Percentiles rank a stretch among this genome's conserved stretches.
Evolutionary conservation across 345 rosid species (phyloP).

Genomic region (Aquilaria malaccensis): DNA sequence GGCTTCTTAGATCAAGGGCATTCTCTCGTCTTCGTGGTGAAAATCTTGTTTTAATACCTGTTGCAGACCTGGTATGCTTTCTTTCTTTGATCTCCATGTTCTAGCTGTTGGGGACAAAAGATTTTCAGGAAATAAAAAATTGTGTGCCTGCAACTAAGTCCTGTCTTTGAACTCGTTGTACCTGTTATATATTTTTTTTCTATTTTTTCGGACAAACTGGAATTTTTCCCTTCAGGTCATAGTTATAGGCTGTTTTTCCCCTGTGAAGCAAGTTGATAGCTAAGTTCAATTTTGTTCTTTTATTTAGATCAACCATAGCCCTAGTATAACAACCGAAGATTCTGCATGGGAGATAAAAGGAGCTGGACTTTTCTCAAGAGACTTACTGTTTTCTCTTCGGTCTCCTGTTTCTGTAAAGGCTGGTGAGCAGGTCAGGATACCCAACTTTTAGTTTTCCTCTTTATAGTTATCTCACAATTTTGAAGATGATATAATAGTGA

Average conservation of each 20-base stretch:
- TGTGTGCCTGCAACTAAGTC: too few relatives aligned
- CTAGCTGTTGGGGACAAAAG: not conserved
- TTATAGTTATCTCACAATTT: not conserved
- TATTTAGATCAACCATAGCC: constrained; percentile 77
- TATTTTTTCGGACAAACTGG: too few relatives aligned
- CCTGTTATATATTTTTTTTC: too few relatives aligned
- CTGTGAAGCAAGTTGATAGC: too few relatives aligned
- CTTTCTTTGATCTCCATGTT: constrained; percentile 1
- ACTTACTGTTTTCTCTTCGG: constrained; percentile 76
- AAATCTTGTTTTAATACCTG: constrained; percentile 79
- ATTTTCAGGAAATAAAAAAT: too few relatives aligned
- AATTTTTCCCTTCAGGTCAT: too few relatives aligned
- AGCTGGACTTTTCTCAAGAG: constrained; percentile 83
- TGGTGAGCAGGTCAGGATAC: constrained; percentile 69
- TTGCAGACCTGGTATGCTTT: constrained; percentile 74
- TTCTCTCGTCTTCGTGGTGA: constrained; percentile 87
- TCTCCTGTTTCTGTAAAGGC: constrained; percentile 74
- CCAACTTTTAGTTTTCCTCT: constrained; percentile 13
- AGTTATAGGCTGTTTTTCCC: too few relatives aligned
- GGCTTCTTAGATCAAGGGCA: constrained; percentile 82
- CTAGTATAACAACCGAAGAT: constrained; percentile 66
- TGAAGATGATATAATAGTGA: not conserved
- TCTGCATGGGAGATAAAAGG: constrained; percentile 93
- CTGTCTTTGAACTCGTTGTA: too few relatives aligned
- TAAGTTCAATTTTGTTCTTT: not conserved